Conservation (phyloP, 202 grass and related monocot genomes). For the Panicum virgatum region DNA sequence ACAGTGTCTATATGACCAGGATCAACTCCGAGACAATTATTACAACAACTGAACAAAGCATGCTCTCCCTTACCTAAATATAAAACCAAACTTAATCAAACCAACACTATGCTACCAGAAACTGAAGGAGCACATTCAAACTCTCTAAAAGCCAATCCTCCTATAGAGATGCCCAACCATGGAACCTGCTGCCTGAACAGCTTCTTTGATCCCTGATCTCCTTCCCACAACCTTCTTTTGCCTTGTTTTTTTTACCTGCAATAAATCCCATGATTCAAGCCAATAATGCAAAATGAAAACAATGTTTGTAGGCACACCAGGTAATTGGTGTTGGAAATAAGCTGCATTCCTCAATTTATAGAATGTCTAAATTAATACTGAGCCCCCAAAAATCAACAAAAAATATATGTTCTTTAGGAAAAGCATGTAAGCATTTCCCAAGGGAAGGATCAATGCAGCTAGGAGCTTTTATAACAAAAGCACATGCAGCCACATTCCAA, state of each 20-base stretch:
- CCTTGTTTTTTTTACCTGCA: neutral
- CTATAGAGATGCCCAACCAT: neutral
- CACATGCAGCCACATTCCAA: neutral
- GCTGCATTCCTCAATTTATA: neutral
- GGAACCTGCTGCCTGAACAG: neutral
- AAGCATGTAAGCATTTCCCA: neutral
- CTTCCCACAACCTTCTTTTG: neutral
- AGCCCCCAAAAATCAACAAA: neutral
- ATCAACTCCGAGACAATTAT: neutral
- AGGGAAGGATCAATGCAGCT: neutral
- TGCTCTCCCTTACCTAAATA: neutral
- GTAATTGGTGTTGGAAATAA: neutral
- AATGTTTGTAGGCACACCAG: neutral
- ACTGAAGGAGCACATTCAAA: neutral
- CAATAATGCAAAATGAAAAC: neutral
- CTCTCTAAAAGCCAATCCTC: neutral
- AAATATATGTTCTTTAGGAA: neutral
- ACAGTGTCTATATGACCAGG: neutral
- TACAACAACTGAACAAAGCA: neutral
- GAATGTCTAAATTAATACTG: neutral
- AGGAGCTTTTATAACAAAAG: neutral
- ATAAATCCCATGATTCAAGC: neutral
- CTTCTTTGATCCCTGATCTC: neutral
- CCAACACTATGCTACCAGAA: neutral
- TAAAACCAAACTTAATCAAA: neutral